Base-by-base conservation (phyloP, 805 yeast species). In the Sporopachydermia quercuum region DNA sequence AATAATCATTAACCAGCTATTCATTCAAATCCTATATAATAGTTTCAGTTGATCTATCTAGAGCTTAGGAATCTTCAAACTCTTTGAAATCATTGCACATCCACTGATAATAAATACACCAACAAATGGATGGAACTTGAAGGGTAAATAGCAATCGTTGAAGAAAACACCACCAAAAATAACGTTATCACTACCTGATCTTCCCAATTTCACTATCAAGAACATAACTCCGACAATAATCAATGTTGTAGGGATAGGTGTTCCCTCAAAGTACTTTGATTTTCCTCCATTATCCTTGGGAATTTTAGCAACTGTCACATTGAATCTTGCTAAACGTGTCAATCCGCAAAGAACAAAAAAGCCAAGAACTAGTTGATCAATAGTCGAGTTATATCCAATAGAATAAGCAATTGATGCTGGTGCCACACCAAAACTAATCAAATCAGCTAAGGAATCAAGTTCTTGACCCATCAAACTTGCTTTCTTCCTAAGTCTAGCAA, bases 391-490 rank as follows among this genome's bases (percentile, higher is more conserved):
- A 56, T 87, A 74, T 3, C 98, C 98, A 54, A 87, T 73, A 37
- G 87, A 76, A 57, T 86, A 91, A 3, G 94, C 98, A 57, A 84
- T 78, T 13, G 85, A 69, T 3, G 96, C 94, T 2, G 98, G 98
- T 2, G 94, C 87, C 23, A 89, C 95, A 45, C 96, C 94, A 57
- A 91, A 91, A 8, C 95, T 83, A 30, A 89, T 73, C 52, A 91
- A 72, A 61, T 91, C 98, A 16, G 98, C 98, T 50, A 91, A 70
- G 1, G 96, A 87, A 56, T 91, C 98, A 52, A 91, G 72, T 62
- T 91, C 98, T 61, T 91, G 97, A 44, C 98, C 98, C 82, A 91
- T 83, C 41, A 91, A 68, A 8, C 93, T 79, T 2, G 94, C 74
- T 63, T 87, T 85, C 57, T 86, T 81, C 62, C 96, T 74, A 63